phyloP scores from a whole-genome alignment of 805 yeast genomes.

The Candida ponderosae region DNA sequence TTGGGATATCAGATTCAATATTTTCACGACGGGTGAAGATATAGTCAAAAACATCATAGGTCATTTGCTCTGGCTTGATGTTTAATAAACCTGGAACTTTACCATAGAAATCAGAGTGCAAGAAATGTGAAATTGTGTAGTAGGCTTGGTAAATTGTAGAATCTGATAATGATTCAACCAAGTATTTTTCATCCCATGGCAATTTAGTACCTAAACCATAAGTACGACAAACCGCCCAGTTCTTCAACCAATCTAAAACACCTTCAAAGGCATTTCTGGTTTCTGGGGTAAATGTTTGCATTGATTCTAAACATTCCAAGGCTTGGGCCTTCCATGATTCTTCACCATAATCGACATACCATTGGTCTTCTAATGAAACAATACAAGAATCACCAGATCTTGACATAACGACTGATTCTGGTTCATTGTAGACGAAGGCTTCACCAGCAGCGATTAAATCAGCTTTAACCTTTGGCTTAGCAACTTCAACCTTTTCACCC shows the following conservation, averaged over 20 bases:
- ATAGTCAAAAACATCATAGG: slow-evolving; percentile 89
- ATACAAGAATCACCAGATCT: slow-evolving; percentile 96
- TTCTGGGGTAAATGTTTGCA: slow-evolving; percentile 78
- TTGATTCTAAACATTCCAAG: slow-evolving; percentile 61
- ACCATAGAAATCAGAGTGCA: slow-evolving; percentile 86
- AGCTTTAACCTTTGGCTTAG: slow-evolving; percentile 78
- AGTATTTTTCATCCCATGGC: slow-evolving; percentile 94
- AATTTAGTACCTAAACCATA: slow-evolving; percentile 91
- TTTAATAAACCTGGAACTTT: slow-evolving; percentile 61
- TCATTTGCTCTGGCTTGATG: slow-evolving; percentile 76
- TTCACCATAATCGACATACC: slow-evolving; percentile 98
- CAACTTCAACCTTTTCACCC: slow-evolving; percentile 87
- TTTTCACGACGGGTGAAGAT: slow-evolving; percentile 69
- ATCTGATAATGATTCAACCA: slow-evolving; percentile 92
- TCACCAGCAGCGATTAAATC: slow-evolving; percentile 71
- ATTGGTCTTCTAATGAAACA: slow-evolving; percentile 96
- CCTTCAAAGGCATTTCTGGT: slow-evolving; percentile 89
- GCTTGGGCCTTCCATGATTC: slow-evolving; percentile 79
- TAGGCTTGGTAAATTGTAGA: slow-evolving; percentile 94
- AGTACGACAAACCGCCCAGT: slow-evolving; percentile 97
- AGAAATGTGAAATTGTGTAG: slow-evolving; percentile 81
- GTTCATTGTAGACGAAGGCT: slow-evolving; percentile 91
- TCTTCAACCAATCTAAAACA: slow-evolving; percentile 91
- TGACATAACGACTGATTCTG: slow-evolving; percentile 82
- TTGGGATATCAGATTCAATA: slow-evolving; percentile 50